Percentiles rank a stretch among this genome's conserved stretches.
Evolutionary conservation across 768 basidiomycete genomes (phyloP).

Genomic region (Leccinum subtestaceum): DNA sequence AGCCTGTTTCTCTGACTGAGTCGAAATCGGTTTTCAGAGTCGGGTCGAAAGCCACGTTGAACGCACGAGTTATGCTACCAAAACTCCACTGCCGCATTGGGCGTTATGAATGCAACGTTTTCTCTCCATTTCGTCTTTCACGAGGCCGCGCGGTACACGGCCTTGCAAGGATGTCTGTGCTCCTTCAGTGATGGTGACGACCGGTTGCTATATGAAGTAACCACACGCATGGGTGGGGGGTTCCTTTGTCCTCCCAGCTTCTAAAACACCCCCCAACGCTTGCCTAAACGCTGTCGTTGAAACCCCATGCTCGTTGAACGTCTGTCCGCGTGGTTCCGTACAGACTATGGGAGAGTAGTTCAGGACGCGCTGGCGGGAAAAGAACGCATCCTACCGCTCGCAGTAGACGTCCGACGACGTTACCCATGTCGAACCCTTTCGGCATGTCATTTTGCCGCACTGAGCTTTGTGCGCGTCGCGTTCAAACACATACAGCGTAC

Average conservation of each 20-base stretch:
- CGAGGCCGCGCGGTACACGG: constrained; percentile 6
- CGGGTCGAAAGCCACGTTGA: not conserved
- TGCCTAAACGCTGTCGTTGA: not conserved
- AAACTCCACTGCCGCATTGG: constrained; percentile 5
- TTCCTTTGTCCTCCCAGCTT: not conserved
- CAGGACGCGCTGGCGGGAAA: constrained; percentile 31
- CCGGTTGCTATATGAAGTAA: constrained; percentile 15
- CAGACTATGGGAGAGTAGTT: constrained; percentile 8
- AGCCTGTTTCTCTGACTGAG: not conserved
- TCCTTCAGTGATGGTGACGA: constrained; percentile 2
- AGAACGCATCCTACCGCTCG: constrained; percentile 43
- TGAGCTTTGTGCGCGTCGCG: constrained; percentile 58
- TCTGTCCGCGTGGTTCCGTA: constrained; percentile 11
- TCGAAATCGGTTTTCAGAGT: not conserved
- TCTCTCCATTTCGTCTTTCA: constrained; percentile 5
- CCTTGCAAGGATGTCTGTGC: constrained; percentile 1
- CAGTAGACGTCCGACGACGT: constrained; percentile 46
- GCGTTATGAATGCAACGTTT: constrained; percentile 21
- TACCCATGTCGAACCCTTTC: constrained; percentile 33
- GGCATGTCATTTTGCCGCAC: constrained; percentile 59
- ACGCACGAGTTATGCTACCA: not conserved
- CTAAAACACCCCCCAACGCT: not conserved
- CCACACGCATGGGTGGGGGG: not conserved
- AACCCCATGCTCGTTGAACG: constrained; percentile 16
- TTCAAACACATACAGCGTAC: constrained; percentile 28